Evolutionary conservation across 805 yeast species (phyloP).

Genomic region (Schizosaccharomyces octosporus): DNA sequence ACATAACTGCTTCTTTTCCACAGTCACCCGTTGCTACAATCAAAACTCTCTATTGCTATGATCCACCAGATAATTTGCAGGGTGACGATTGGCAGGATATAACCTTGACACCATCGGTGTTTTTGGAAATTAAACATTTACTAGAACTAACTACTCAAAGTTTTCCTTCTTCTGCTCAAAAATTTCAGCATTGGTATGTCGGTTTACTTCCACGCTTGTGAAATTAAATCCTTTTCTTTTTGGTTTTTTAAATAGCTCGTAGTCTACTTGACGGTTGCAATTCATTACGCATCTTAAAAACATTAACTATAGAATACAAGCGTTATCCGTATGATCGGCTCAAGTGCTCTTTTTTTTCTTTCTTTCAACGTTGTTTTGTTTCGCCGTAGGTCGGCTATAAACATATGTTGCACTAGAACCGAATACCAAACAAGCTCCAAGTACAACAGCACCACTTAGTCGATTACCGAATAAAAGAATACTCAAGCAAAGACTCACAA

Average conservation of each 20-base stretch:
- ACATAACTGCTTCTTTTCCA: not conserved
- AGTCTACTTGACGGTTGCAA: not conserved
- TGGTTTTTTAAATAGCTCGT: not conserved
- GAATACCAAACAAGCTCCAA: not conserved
- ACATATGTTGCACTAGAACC: not conserved
- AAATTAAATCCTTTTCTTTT: not conserved
- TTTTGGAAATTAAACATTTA: not conserved
- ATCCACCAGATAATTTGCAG: not conserved
- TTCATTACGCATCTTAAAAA: no score
- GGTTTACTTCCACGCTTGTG: not conserved
- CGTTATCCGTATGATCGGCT: no score
- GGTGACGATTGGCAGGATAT: not conserved
- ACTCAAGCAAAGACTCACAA: constrained; percentile 33
- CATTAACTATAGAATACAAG: no score
- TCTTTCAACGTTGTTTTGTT: not conserved
- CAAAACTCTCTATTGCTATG: not conserved
- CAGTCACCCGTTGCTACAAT: not conserved
- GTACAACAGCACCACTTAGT: not conserved
- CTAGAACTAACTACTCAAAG: not conserved
- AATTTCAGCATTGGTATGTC: not conserved
- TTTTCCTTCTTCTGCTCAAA: not conserved
- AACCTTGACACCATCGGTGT: not conserved
- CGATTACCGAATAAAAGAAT: constrained; percentile 26
- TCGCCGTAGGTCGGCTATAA: not conserved
- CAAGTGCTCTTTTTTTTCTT: not conserved